Percentiles rank a stretch among this genome's conserved stretches.
Evolutionary conservation across 768 basidiomycete genomes (phyloP).

Genomic region (Auricularia cornea): DNA sequence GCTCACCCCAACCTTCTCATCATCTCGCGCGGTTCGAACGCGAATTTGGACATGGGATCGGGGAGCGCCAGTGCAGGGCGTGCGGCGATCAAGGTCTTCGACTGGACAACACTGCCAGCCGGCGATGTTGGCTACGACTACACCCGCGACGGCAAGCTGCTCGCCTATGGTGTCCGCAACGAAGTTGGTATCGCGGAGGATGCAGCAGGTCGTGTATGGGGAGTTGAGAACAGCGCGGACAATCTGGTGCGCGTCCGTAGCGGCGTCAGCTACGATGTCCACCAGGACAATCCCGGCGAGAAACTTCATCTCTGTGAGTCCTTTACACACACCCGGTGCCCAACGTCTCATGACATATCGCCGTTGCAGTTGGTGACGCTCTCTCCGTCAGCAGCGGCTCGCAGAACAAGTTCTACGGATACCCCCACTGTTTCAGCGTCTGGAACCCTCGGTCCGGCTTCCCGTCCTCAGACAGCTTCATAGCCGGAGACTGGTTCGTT

Average conservation of each 20-base stretch:
- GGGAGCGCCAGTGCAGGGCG: neutral
- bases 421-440: neutral
- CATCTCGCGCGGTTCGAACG: neutral
- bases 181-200: neutral
- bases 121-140: neutral
- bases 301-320: neutral
- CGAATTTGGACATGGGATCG: neutral
- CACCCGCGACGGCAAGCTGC: neutral
- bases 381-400: neutral
- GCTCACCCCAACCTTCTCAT: neutral
- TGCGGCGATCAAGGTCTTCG: neutral
- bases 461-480: neutral
- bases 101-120: neutral
- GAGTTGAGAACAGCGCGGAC: neutral
- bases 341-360: neutral
- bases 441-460: neutral
- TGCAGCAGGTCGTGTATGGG: neutral
- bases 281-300: neutral
- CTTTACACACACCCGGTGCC: neutral
- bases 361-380: neutral
- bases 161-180: neutral
- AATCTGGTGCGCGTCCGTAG: neutral
- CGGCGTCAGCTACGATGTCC: neutral
- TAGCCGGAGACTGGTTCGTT: neutral
- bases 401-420: neutral